Conservation (phyloP, 192 early-diverging fungal genomes). For the Coemansia sp. region DNA sequence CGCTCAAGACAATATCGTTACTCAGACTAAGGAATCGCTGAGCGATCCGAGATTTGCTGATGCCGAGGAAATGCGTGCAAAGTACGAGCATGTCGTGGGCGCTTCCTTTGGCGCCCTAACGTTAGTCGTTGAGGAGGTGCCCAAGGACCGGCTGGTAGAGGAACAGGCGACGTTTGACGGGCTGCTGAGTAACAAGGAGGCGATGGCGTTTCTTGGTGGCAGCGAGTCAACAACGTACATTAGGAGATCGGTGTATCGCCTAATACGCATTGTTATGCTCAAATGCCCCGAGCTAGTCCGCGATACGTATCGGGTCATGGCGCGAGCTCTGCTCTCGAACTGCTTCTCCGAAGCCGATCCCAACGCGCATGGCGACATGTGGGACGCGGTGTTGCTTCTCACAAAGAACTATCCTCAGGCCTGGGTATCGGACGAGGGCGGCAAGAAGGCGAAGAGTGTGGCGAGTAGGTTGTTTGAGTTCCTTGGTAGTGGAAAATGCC, state of each 20-base stretch:
- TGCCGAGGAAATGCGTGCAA: conserved; percentile 44
- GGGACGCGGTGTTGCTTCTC: conserved; percentile 83
- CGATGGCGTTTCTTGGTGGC: conserved; percentile 22
- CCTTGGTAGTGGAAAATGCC: conserved; percentile 56
- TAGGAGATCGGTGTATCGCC: conserved; percentile 38
- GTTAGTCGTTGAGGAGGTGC: conserved; percentile 39
- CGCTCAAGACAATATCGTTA: conserved; percentile 67
- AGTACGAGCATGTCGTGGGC: conserved; percentile 47
- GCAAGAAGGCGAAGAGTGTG: conserved; percentile 30
- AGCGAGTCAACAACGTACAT: conserved; percentile 31
- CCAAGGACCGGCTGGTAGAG: conserved; percentile 16
- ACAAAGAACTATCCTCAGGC: conserved; percentile 71
- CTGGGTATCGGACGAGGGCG: conserved; percentile 47
- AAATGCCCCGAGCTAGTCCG: conserved; percentile 51
- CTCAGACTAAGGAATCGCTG: conserved; percentile 80
- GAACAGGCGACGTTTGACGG: conserved; percentile 42
- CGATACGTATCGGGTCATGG: conserved; percentile 53
- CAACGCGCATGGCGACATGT: conserved; percentile 75
- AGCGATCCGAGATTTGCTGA: conserved; percentile 60
- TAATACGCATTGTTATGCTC: conserved; percentile 37
- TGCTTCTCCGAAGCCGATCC: conserved; percentile 78
- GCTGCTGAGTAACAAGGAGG: conserved; percentile 18
- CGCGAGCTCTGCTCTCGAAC: conserved; percentile 61
- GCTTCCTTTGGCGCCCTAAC: conserved; percentile 44
- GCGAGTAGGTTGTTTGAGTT: conserved; percentile 70